Percentiles rank a stretch among this genome's conserved stretches.
These are phyloP conservation scores for Cryptococcus sp. DNA, from an alignment of 1,284 basidiomycete genomes.

Conservation along the genomic window DNA sequence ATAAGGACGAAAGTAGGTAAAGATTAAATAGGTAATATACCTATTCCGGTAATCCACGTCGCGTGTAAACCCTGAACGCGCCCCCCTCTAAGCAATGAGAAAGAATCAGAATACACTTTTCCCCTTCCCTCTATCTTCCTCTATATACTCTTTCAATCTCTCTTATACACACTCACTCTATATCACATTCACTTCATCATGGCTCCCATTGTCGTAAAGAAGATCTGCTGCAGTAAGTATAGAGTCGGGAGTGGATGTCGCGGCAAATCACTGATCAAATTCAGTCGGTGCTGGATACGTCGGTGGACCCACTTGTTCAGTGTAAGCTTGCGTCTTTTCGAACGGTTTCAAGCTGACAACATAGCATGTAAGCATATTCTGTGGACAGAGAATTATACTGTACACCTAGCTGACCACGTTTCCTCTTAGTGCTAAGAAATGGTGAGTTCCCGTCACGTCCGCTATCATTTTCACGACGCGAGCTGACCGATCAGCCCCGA, in stretches of 20 bases:
- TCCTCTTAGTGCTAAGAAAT: conserved; percentile 31
- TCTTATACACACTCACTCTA: not conserved
- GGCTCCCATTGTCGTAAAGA: conserved; percentile 62
- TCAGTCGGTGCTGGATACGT: conserved; percentile 94
- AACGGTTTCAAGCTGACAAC: not conserved
- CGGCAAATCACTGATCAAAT: not conserved
- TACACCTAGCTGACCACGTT: not conserved
- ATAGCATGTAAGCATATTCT: conserved; percentile 1
- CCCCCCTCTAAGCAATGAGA: not conserved
- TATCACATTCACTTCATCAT: conserved; percentile 23
- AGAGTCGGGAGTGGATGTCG: not conserved
- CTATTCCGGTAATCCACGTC: too few species aligned
- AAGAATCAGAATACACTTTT: not conserved
- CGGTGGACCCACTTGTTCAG: conserved; percentile 92
- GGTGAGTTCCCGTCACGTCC: conserved; percentile 21
- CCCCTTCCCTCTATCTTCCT: not conserved
- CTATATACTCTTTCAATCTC: conserved; percentile 3
- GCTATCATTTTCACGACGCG: not conserved
- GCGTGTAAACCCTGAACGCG: not conserved
- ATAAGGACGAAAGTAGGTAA: too few species aligned
- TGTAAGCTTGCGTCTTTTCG: conserved; percentile 42
- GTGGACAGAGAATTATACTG: conserved; percentile 4
- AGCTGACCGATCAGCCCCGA: conserved; percentile 59
- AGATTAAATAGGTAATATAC: too few species aligned
- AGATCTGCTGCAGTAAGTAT: conserved; percentile 84